phyloP scores from a whole-genome alignment of 306 rosid species.

The Lablab purpureus region DNA sequence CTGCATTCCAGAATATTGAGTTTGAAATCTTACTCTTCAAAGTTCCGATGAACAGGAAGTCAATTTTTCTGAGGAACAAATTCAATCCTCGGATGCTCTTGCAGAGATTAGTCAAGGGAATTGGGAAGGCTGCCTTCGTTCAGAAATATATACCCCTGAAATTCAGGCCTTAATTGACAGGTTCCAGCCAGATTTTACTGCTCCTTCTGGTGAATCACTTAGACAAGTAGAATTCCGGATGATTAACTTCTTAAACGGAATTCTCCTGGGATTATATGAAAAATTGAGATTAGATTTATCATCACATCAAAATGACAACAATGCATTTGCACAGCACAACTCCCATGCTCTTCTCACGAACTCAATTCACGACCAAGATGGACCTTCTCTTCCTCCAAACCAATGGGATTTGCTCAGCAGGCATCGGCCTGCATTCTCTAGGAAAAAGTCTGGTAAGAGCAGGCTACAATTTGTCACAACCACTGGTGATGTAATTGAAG shows the following conservation, averaged over 20 bases:
- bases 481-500: conserved; percentile 79
- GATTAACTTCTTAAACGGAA: conserved; percentile 79
- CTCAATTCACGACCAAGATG: conserved; percentile 77
- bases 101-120: conserved; percentile 94
- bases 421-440: conserved; percentile 74
- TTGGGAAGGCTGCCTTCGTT: conserved; percentile 95
- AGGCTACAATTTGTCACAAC: conserved; percentile 87
- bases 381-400: conserved; percentile 61
- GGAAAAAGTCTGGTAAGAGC: conserved; percentile 95
- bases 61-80: conserved; percentile 73
- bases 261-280: conserved; percentile 76
- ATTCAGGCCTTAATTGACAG: conserved; percentile 71
- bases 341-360: conserved; percentile 66
- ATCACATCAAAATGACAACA: conserved; percentile 70
- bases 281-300: conserved; percentile 69
- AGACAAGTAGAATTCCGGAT: conserved; percentile 93
- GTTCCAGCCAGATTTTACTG: conserved; percentile 88
- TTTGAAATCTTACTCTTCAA: conserved; percentile 37
- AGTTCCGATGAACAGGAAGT: conserved; percentile 65
- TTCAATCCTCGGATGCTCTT: conserved; percentile 80
- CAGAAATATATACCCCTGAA: conserved; percentile 88
- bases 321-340: conserved; percentile 62
- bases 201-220: conserved; percentile 95
- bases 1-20: conserved; percentile 21
- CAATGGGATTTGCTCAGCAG: conserved; percentile 74